Base-by-base conservation (phyloP, 352 stramenopile species). In the Globisporangium polare region DNA sequence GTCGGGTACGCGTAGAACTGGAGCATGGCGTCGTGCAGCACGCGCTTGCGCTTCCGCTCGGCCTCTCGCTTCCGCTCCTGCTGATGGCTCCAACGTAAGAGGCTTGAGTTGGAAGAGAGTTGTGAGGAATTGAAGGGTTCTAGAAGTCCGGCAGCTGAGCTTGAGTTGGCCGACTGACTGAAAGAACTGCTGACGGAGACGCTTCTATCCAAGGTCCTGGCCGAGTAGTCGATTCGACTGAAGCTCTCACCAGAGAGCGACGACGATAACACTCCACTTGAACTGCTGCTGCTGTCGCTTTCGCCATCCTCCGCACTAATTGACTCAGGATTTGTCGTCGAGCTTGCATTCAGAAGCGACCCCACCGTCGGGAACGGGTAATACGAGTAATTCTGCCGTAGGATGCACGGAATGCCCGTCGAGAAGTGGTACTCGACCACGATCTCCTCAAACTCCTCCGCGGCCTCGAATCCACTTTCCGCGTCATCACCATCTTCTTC, bases 341-440 rank as follows among this genome's bases (percentile, higher is more conserved):
- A 31, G 8, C 8, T 67, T 8, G 41, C 31, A 15, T 61, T 67
- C 9, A 73, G 17, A 62, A 86, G 78, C 57, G 61, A 55, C 27
- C 62, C 46, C 0, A 74, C 47, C 7, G 66, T 68, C 10, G 72
- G 73, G 58, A 89, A 87, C 1, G 57, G 45, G 12, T 43, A 42
- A 22, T 69, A 46, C 37, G 68, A 71, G 4, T 29, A 58, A 52
- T 80, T 77, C 41, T 63, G 66, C 42, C 52, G 53, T 5, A 58
- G 15, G 37, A 87, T 65, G 8, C 74, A 75, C 17, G 80, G 77
- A 46, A 89, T 75, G 9, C 80, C 80, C 42, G 77, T 77, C 1
- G 77, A 63, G 47, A 88, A 87, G 51, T 85, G 68, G 63, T 77
- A 89, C 43, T 86, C 77, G 31, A 66, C 58, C 0, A 83, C 61